phyloP scores from a whole-genome alignment of 495 filamentous ascomycete genomes.

The Penicillium cataractarum region DNA sequence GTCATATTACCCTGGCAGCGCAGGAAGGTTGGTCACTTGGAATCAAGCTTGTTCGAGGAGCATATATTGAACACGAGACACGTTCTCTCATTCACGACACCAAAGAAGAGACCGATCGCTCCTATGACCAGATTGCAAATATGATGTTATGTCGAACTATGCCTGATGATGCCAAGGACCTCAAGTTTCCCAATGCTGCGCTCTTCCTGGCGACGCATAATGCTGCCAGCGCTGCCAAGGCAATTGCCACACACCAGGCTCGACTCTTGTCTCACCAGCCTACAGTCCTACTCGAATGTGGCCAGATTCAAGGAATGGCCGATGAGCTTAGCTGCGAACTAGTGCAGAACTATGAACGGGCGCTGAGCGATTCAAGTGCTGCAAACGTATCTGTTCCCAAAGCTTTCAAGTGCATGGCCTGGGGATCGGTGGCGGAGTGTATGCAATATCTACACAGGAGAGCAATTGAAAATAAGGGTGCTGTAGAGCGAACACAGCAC shows the following conservation, averaged over 20 bases:
- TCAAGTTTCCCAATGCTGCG: slow-evolving; percentile 35
- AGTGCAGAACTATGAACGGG: slow-evolving; percentile 29
- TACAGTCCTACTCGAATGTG: slow-evolving; percentile 38
- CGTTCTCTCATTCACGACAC: slow-evolving; percentile 46
- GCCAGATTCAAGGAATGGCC: slow-evolving; percentile 66
- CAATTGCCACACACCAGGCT: slow-evolving; percentile 29
- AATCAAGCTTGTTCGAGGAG: slow-evolving; percentile 47
- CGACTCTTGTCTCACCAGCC: slow-evolving; percentile 25
- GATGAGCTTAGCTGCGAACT: slow-evolving; percentile 42
- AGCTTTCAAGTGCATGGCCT: slow-evolving; percentile 43
- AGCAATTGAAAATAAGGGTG: slow-evolving; percentile 42
- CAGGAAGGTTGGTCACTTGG: slow-evolving; percentile 38
- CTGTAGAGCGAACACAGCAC: slow-evolving; percentile 35
- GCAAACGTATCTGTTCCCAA: slow-evolving; percentile 27
- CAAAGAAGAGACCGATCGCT: slow-evolving; percentile 43
- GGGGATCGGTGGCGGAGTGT: slow-evolving; percentile 40
- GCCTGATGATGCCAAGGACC: slow-evolving; percentile 16
- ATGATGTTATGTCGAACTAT: slow-evolving; percentile 30
- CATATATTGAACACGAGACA: slow-evolving; percentile 44
- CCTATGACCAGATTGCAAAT: slow-evolving; percentile 45
- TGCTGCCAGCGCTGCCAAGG: slow-evolving; percentile 35
- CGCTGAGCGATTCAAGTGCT: slow-evolving; percentile 17
- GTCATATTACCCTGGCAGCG: slow-evolving; percentile 36
- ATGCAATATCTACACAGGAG: slow-evolving; percentile 42
- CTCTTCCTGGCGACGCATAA: slow-evolving; percentile 50